phyloP scores from a whole-genome alignment of 768 basidiomycete species.

The Lentinula raphanica region DNA sequence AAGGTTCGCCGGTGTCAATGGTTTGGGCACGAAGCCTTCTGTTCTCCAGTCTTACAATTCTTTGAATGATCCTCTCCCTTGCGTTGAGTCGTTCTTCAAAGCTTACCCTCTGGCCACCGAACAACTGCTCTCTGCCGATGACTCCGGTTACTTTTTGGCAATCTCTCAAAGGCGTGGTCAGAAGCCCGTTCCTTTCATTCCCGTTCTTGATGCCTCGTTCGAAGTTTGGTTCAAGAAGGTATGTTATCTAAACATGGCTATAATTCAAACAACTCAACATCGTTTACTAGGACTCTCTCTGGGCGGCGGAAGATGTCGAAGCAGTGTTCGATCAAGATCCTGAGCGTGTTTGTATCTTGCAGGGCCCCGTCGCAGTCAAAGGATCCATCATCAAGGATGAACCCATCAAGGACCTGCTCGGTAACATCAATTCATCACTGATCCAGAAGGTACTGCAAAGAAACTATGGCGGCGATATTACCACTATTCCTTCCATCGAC shows the following conservation, averaged over 20 bases:
- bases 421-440: conserved; percentile 76
- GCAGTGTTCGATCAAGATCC: conserved; percentile 99
- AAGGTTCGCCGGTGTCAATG: conserved; percentile 88
- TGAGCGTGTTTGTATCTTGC: conserved; percentile 94
- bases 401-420: conserved; percentile 88
- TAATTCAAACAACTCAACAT: conserved; percentile 8
- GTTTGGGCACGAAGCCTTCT: conserved; percentile 70
- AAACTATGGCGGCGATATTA: conserved; percentile 71
- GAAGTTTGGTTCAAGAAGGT: conserved; percentile 99
- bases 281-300: conserved; percentile 76
- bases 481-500: conserved; percentile 73
- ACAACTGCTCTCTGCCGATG: conserved; percentile 89
- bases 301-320: conserved; percentile 97
- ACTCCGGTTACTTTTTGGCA: conserved; percentile 91
- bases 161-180: conserved; percentile 95
- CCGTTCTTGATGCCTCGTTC: conserved; percentile 86
- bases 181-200: conserved; percentile 98
- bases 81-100: conserved; percentile 80
- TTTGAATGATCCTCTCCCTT: conserved; percentile 76
- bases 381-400: conserved; percentile 86
- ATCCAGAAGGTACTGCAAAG: conserved; percentile 73
- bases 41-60: conserved; percentile 77
- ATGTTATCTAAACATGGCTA: not conserved
- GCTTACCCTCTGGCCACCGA: conserved; percentile 75
- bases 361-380: conserved; percentile 93